phyloP scores from a whole-genome alignment of 495 filamentous ascomycete species.

The Neurospora africana region DNA sequence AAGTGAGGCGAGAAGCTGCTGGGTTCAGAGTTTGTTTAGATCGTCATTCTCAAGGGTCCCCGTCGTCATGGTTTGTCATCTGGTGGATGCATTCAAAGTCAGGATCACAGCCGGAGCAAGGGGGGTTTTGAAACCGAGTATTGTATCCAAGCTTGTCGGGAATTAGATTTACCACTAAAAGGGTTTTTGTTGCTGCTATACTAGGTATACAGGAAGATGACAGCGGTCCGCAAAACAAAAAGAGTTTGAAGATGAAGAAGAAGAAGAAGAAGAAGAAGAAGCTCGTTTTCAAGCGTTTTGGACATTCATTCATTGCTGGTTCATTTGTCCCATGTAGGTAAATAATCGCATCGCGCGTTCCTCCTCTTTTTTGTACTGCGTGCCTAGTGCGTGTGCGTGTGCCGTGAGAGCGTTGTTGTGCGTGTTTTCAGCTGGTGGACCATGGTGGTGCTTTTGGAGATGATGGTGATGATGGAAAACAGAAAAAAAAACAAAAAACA shows the following conservation, averaged over 20 bases:
- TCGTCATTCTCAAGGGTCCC: not conserved
- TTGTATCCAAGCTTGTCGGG: not conserved
- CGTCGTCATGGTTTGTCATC: not conserved
- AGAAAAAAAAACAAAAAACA: not conserved
- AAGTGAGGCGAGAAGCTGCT: no score
- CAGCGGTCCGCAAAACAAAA: not conserved
- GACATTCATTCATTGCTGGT: slow-evolving; percentile 1
- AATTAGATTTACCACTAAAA: not conserved
- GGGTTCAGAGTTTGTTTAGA: not conserved
- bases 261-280: not conserved
- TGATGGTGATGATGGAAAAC: not conserved
- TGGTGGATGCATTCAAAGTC: not conserved
- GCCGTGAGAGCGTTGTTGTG: not conserved
- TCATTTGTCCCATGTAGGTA: not conserved
- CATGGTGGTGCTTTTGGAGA: not conserved
- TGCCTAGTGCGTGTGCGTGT: not conserved
- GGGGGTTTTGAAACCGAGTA: no score
- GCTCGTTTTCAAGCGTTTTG: not conserved
- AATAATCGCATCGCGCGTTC: not conserved
- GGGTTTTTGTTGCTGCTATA: not conserved
- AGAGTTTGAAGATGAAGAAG: no score
- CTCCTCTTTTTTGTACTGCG: not conserved
- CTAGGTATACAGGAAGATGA: not conserved
- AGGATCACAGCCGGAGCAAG: no score
- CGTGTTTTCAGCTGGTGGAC: not conserved